Evolutionary conservation across 2,329 filamentous ascomycete genomes (phyloP).

Genomic region (Lojkania enalia): DNA sequence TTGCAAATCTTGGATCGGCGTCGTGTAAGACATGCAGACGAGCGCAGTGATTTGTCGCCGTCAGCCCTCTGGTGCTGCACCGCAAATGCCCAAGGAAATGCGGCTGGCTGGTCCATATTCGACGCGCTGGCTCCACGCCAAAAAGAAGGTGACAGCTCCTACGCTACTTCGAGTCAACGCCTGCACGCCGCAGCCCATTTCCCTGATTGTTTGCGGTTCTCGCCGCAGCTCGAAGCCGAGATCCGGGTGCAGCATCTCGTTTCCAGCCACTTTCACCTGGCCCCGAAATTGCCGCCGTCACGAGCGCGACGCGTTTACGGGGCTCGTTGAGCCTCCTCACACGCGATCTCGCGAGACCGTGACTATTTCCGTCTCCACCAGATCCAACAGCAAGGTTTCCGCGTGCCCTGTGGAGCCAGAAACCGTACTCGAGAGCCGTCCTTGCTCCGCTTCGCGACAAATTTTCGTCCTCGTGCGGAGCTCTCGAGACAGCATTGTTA

Average conservation of each 20-base stretch:
- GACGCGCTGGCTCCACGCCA: conserved; percentile 21
- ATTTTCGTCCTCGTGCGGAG: conserved; percentile 20
- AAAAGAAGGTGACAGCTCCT: background rate
- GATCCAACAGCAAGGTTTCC: conserved; percentile 26
- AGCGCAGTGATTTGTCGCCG: conserved; percentile 27
- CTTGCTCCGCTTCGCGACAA: conserved; percentile 27
- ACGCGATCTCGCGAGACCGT: conserved; percentile 35
- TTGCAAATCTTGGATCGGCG: conserved; percentile 22
- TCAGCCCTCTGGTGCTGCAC: conserved; percentile 7
- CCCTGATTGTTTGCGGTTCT: conserved; percentile 26
- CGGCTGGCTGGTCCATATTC: conserved; percentile 29
- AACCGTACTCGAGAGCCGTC: conserved; percentile 8
- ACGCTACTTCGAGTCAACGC: conserved; percentile 24
- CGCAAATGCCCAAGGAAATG: conserved; percentile 17
- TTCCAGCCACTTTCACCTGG: conserved; percentile 21
- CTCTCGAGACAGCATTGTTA: conserved; percentile 1
- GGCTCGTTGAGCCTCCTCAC: conserved; percentile 32
- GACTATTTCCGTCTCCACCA: conserved; percentile 29
- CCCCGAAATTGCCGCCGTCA: conserved; percentile 25
- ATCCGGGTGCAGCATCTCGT: conserved; percentile 27
- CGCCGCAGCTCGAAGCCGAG: conserved; percentile 37
- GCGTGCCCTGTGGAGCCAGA: conserved; percentile 27
- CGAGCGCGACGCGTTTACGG: conserved; percentile 28
- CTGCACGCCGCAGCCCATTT: conserved; percentile 27
- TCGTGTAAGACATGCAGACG: conserved; percentile 21